Conservation (phyloP, 805 yeast genomes). For the Priceomyces medius region DNA sequence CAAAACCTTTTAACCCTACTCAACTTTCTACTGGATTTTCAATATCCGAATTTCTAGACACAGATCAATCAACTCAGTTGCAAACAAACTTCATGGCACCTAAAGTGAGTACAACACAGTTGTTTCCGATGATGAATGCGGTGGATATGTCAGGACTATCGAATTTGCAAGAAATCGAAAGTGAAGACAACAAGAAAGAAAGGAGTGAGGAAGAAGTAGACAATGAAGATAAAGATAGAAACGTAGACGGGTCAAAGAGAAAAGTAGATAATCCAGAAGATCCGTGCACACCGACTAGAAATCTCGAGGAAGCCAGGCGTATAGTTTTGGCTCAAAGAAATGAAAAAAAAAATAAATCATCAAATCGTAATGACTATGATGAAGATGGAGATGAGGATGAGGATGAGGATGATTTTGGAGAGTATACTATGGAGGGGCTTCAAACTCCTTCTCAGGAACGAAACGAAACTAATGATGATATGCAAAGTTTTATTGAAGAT, state of each 20-base stretch:
- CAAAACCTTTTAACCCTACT: not conserved
- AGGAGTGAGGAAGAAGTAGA: no score
- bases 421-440: slow-evolving; percentile 32
- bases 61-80: slow-evolving; percentile 1
- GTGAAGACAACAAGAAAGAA: no score
- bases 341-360: not conserved
- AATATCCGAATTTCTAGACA: not conserved
- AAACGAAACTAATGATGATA: slow-evolving; percentile 29
- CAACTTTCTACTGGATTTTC: not conserved
- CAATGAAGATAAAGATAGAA: no score
- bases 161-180: no score
- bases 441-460: slow-evolving; percentile 33
- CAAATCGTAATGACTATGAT: not conserved
- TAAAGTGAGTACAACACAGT: no score
- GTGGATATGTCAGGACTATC: no score
- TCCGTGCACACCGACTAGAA: slow-evolving; percentile 4
- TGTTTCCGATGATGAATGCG: no score
- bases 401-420: slow-evolving; percentile 37
- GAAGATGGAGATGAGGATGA: slow-evolving; percentile 11
- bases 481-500: slow-evolving; percentile 25
- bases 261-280: no score
- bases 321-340: slow-evolving; percentile 11
- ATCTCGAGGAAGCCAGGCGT: slow-evolving; percentile 19
- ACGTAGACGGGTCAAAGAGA: no score
- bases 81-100: no score